Base-by-base conservation (phyloP, 129 eudicot species). In the Mikania micrantha region DNA sequence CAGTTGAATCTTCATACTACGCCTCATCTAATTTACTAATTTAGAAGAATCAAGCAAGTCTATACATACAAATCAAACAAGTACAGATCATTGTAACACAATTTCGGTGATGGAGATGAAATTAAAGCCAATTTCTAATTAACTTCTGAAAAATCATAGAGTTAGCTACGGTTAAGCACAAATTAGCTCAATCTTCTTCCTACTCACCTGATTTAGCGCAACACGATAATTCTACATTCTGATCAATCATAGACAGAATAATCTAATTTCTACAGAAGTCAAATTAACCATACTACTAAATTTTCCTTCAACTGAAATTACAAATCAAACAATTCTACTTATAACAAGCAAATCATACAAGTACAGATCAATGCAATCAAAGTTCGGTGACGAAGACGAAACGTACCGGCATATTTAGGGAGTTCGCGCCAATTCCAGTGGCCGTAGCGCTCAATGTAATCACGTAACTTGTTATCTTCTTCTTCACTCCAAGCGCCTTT, bases 371-470 rank as follows among this genome's bases (percentile, higher is more conserved):
- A 0, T 35, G 63, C 3, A 20, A n/a, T 8, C 25, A 22, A 70
- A 31, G 4, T 59, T 19, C 0, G 25, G 47, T 2, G 22, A 17
- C 8, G 41, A 3, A 21, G 25, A 69, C 12, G 27, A 50, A 41
- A 40, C n/a, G 9, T 77, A 71, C 81, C 81, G 45, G 81, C 81
- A 56, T 77, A 77, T 41, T 70, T 77, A 19, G 81, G 81, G 6
- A 77, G 81, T 45, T 77, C 80, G 47, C 81, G 81, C 81, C 81
- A 77, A 58, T 77, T 77, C 76, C 77, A 69, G 77, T 77, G 81
- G 42, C 81, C 81, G 8, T 70, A 77, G 4, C 67, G 77, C n/a
- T 70, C 62, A 32, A 77, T 70, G 35, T 77, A 77, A 61, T 71
- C 67, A 31, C 81, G 74, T 35, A 77, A 20, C 68, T 71, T 77